Base-by-base conservation (phyloP, 1,284 basidiomycete genomes). In the Ustilago shanxiensis region DNA sequence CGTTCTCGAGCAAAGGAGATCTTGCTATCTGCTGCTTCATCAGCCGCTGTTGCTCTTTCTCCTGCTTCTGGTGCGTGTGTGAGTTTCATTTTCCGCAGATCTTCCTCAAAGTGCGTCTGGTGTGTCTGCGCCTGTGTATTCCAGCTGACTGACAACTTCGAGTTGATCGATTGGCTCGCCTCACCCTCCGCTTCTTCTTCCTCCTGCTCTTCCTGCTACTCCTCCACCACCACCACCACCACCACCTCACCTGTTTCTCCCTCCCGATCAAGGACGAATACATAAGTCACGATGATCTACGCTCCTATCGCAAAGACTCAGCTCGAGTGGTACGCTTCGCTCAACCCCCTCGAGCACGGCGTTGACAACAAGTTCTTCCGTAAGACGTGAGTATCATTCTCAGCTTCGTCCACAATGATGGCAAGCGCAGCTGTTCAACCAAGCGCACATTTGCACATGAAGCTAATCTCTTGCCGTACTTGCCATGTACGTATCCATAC, bases 291-390 rank as follows among this genome's bases (percentile, higher is more conserved):
- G 47, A 82, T 81, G 77, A 77, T 81, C 68, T 80, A 79, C 66
- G 71, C 75, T 54, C 79, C 79, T 51, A 72, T 79, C 49, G 79
- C 77, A 45, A 83, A 81, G 73, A 70, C 75, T 20, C 84, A 86
- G 79, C 78, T 86, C 70, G 83, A 84, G 77, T 86, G 84, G 84
- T 80, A 79, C 59, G 84, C 84, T 54, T 82, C 81, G 54, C 80
- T 86, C 72, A 82, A 85, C 71, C 84, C 84, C 11, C 81, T 86
- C 64, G 83, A 86, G 68, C 76, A 81, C 59, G 72, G 72, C 54
- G 65, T 85, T 58, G 76, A 77, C 58, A 86, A 86, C 79, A 73
- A 76, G 77, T 86, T 79, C 72, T 73, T 83, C 66, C 84, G 84
- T 39, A 86, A 86, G 76, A 86, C 82, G 80, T 83, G 55, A 63